Percentiles rank a stretch among this genome's conserved stretches.
These are phyloP conservation scores for Urochloa ruziziensis DNA, from an alignment of 176 grass and related monocot genomes.

Conservation along the genomic window DNA sequence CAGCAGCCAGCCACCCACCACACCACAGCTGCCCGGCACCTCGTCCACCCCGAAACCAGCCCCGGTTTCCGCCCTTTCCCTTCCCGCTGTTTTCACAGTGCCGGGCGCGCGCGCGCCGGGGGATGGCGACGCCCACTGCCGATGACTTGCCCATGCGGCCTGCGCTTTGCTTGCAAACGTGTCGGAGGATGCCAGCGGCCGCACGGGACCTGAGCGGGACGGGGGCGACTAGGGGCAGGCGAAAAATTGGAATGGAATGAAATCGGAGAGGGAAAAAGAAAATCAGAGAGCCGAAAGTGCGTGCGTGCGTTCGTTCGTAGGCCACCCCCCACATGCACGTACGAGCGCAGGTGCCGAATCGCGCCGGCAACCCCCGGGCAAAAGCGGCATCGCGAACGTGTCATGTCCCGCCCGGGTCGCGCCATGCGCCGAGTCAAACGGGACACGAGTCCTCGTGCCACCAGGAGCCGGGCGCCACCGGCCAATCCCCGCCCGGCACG, in stretches of 20 bases:
- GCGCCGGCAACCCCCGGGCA: neutral
- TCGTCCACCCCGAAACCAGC: neutral
- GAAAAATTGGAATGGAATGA: neutral
- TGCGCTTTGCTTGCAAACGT: no score
- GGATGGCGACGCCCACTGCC: neutral
- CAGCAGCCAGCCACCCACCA: neutral
- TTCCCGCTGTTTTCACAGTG: neutral
- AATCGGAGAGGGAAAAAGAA: no score
- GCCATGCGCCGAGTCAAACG: neutral
- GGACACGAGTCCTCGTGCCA: slow-evolving; percentile 7
- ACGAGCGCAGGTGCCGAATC: neutral
- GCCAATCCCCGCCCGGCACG: slow-evolving; percentile 10
- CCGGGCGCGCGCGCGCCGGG: no score
- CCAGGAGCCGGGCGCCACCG: no score
- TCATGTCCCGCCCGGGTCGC: neutral
- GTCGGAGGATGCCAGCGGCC: neutral
- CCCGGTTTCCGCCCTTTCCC: fast-evolving
- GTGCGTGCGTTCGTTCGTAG: neutral
- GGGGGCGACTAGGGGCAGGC: neutral
- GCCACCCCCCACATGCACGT: neutral
- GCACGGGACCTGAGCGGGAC: neutral
- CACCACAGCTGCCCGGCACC: neutral
- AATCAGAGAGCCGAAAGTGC: neutral
- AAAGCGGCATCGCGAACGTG: neutral
- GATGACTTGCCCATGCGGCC: neutral